Evolutionary conservation across 1,139 yeast genomes (phyloP).

Genomic region (Debaryomyces sp.): DNA sequence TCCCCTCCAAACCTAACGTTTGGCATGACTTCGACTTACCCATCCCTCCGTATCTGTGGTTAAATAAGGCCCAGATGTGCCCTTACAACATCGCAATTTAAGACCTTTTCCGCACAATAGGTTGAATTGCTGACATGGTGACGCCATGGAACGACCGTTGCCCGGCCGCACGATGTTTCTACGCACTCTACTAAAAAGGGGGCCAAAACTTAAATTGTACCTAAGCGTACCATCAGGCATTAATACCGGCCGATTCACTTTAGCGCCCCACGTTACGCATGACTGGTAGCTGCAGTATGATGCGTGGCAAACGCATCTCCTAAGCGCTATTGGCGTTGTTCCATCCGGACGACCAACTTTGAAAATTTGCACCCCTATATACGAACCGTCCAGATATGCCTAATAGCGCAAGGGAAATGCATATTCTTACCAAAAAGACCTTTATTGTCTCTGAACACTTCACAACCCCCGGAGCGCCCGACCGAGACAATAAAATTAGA

Average conservation of each 20-base stretch:
- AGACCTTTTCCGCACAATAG: background rate
- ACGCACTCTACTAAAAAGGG: background rate
- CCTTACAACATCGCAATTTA: background rate
- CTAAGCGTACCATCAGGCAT: background rate
- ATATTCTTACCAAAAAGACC: background rate
- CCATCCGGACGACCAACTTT: background rate
- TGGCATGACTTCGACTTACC: background rate
- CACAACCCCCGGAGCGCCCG: background rate
- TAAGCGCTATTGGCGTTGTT: background rate
- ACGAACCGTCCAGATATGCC: background rate
- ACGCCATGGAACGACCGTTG: too few relatives aligned
- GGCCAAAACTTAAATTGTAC: background rate
- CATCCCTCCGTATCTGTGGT: background rate
- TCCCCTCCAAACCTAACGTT: too few relatives aligned
- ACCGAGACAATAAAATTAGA: background rate
- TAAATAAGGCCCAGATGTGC: background rate
- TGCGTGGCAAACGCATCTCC: background rate
- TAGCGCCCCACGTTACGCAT: background rate
- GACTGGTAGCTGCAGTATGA: background rate
- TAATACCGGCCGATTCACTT: background rate
- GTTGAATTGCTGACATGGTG: background rate
- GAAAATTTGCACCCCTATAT: background rate
- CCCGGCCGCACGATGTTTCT: background rate
- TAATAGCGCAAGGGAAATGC: background rate
- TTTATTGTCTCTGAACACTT: background rate